Conservation (phyloP, 768 basidiomycete genomes). For the Trametes maxima region DNA sequence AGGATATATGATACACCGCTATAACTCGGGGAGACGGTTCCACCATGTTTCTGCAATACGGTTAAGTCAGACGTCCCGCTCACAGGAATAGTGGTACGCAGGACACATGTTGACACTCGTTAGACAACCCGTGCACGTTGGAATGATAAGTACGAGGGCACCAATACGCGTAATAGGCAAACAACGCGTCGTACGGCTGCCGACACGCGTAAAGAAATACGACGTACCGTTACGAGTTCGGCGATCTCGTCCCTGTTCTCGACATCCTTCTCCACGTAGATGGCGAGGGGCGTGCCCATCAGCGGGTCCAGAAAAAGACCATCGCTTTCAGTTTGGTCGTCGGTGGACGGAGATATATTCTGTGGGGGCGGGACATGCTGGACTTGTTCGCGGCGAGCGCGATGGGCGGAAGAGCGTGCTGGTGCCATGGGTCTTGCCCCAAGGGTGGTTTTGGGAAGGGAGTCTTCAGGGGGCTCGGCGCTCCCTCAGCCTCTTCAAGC, state of each 20-base stretch:
- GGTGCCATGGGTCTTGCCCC: slow-evolving; percentile 78
- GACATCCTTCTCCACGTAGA: slow-evolving; percentile 84
- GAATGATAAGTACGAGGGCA: background rate
- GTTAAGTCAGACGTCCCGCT: background rate
- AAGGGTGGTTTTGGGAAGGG: slow-evolving; percentile 24
- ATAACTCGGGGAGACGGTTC: slow-evolving; percentile 71
- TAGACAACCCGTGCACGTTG: background rate
- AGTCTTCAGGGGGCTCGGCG: slow-evolving; percentile 26
- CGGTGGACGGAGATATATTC: slow-evolving; percentile 20
- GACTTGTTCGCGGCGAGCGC: slow-evolving; percentile 45
- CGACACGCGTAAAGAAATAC: slow-evolving; percentile 9
- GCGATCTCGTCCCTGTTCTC: slow-evolving; percentile 65
- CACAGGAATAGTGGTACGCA: background rate
- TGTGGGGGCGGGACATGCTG: slow-evolving; percentile 34
- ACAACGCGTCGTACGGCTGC: slow-evolving; percentile 18
- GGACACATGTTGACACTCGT: background rate
- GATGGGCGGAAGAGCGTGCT: slow-evolving; percentile 55
- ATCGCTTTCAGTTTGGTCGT: slow-evolving; percentile 35
- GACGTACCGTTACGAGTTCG: slow-evolving; percentile 66
- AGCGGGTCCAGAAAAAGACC: slow-evolving; percentile 81
- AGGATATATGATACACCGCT: slow-evolving; percentile 81
- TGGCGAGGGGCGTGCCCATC: slow-evolving; percentile 71
- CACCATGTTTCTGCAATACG: slow-evolving; percentile 69
- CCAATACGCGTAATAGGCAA: background rate
- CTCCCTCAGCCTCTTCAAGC: slow-evolving; percentile 9